Evolutionary conservation across 2,329 filamentous ascomycete genomes (phyloP), one percentile per base, ranked within the genome.

Genomic region (Apiospora arundinis): DNA sequence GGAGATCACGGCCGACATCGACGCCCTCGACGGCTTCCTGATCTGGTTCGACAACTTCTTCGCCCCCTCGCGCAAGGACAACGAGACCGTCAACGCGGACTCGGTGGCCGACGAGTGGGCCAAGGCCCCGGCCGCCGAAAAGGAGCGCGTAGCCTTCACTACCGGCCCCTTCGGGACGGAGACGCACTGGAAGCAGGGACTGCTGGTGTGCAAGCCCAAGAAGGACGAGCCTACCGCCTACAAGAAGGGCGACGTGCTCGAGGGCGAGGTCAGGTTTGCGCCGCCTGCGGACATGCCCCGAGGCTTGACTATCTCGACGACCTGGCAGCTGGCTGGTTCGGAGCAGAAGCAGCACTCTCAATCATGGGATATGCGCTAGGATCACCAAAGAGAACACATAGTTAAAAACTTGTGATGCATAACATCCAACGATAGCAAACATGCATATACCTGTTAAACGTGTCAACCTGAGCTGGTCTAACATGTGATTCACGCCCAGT

Each of bases 31-130:
- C 78, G 95, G 94, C 5, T 97, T 95, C 81, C 87, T 94, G 18
- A 88, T 97, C 75, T 98, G 95, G 94, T 98, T 98, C 80, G 95
- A 98, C 80, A 95, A 92, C 32, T 96, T 96, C 85, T 98, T 98
- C 82, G 89, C 92, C 74, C 90, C 91, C 12, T 88, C 88, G 0
- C 84, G 87, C 46, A 79, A 85, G 8, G 67, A 69, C 28, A 83
- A 86, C 46, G 80, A 83, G 68, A 76, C 78, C 40, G 79, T 89
- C 46, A 83, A 86, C 42, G 82, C 85, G 28, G 83, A 90, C 66
- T 84, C 84, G 11, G 82, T 90, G 68, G 89, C 91, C 0, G 85
- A 90, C 70, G 85, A 88, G 4, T 95, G 92, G 89, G 82, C 81
- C 32, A 87, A 88, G 74, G 84, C 40, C 42, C 56, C 56, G 28